Base-by-base conservation (phyloP, 441 rosid species). In the Populus hybrid region DNA sequence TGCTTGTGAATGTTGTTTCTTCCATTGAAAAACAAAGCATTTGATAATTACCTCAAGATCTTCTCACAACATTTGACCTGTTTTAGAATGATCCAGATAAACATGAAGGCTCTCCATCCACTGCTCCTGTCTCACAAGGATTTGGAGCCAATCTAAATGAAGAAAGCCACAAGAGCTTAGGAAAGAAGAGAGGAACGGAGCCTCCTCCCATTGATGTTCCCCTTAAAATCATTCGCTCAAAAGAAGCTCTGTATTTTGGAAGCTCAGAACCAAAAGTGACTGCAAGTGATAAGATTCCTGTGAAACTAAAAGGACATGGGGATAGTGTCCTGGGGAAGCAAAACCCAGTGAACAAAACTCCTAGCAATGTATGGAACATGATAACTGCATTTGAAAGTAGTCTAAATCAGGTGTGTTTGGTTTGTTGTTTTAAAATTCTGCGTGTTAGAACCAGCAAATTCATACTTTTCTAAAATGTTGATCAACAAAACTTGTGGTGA, bases 311-410 rank as follows among this genome's bases (percentile, higher is more conserved):
- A 36, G 77, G 77, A 77, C 77, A 69, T 9, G 70, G 79, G 68
- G 68, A 67, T 79, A 59, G 42, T 80, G 71, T 75, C 74, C 71
- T 59, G 73, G 75, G 82, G 86, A 79, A 82, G 76, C 86, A 26
- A 16, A 68, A 64, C 10, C 68, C 83, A 23, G 77, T 76, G 6
- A 85, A 81, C 84, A 90, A 83, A 83, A 81, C 75, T 79, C 85
- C 87, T 67, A 87, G 86, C 87, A 90, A 82, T 83, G 93, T 95
- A 77, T 84, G 88, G 85, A 90, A 90, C 76, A 88, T 94, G 97
- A 89, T 91, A 76, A 90, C 89, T 80, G 90, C 80, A 75, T 95
- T 93, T 71, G 94, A 92, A 86, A 83, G 84, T 82, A 83, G 90
- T 79, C 77, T 73, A 74, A 76, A 86, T 88, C 91, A 91, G 98